phyloP scores from a whole-genome alignment of 2,329 filamentous ascomycete species.

The Diaporthe sp. region DNA sequence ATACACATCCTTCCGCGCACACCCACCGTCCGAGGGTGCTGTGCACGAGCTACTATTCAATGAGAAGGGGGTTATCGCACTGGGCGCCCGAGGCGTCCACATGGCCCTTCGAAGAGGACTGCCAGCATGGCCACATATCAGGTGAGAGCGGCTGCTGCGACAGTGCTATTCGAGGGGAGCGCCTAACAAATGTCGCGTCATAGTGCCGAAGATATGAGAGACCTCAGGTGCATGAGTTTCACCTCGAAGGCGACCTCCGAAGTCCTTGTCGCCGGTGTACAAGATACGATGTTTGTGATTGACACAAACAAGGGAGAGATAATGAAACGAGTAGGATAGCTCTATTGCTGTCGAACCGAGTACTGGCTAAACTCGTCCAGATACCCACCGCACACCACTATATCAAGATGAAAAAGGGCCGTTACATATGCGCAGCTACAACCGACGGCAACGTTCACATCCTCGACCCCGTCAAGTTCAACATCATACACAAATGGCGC shows the following conservation, averaged over 20 bases:
- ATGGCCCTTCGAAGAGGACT: constrained; percentile 86
- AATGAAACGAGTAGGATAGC: constrained; percentile 66
- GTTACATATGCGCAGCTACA: constrained; percentile 93
- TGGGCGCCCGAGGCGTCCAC: constrained; percentile 86
- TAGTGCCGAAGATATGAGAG: constrained; percentile 81
- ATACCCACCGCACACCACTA: constrained; percentile 81
- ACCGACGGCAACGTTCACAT: constrained; percentile 85
- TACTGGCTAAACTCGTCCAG: constrained; percentile 53
- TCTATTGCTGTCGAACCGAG: background rate
- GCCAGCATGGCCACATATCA: constrained; percentile 85
- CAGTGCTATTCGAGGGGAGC: background rate
- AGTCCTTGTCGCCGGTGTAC: constrained; percentile 87
- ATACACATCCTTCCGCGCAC: constrained; percentile 91
- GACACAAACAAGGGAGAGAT: constrained; percentile 78
- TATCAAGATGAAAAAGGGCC: constrained; percentile 89
- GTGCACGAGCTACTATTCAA: constrained; percentile 92
- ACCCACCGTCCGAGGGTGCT: constrained; percentile 76
- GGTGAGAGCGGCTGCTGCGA: constrained; percentile 57
- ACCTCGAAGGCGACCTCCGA: constrained; percentile 86
- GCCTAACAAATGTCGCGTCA: background rate
- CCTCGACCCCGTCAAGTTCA: constrained; percentile 81
- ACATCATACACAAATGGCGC: constrained; percentile 87
- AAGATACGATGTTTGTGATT: constrained; percentile 85
- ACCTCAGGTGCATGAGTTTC: constrained; percentile 95
- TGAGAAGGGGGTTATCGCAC: constrained; percentile 87